Evolutionary conservation across 345 rosid genomes (phyloP).

Genomic region (Heritiera littoralis): DNA sequence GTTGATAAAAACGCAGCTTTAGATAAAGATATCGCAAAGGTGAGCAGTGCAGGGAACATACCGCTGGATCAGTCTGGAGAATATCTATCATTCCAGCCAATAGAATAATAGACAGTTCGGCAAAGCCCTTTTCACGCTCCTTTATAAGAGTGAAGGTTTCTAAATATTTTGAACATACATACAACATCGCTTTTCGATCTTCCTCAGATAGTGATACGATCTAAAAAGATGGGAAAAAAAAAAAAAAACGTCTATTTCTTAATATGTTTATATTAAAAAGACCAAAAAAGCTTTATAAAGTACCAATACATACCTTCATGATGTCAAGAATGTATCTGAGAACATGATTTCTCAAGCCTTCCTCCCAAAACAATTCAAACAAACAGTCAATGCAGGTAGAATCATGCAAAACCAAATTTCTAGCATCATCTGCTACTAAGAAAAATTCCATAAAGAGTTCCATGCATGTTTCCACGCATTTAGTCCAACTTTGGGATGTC

Average conservation of each 20-base stretch:
- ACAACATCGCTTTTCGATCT: constrained; percentile 68
- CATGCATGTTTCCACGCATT: constrained; percentile 65
- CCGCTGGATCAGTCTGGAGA: constrained; percentile 60
- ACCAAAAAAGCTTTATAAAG: constrained; percentile 4
- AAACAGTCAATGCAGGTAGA: constrained; percentile 66
- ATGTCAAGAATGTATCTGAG: constrained; percentile 67
- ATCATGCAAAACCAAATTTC: constrained; percentile 57
- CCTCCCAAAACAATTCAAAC: constrained; percentile 94
- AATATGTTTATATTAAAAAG: constrained; percentile 13
- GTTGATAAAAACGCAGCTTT: constrained; percentile 21
- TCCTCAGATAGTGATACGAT: constrained; percentile 53
- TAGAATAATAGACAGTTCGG: constrained; percentile 65
- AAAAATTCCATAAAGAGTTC: constrained; percentile 62
- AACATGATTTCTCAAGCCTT: constrained; percentile 58
- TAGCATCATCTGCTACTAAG: constrained; percentile 58
- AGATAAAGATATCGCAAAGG: constrained; percentile 11
- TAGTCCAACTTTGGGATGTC: constrained; percentile 48
- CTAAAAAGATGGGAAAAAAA: constrained; percentile 38
- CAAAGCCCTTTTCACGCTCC: constrained; percentile 69
- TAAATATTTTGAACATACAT: constrained; percentile 79
- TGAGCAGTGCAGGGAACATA: constrained; percentile 35
- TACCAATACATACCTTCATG: constrained; percentile 64
- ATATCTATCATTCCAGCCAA: constrained; percentile 84
- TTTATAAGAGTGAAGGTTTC: constrained; percentile 87
- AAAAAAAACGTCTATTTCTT: constrained; percentile 10